These are phyloP conservation scores for Gillenia trifoliata DNA, from an alignment of 306 rosid genomes.

Conservation along the genomic window DNA sequence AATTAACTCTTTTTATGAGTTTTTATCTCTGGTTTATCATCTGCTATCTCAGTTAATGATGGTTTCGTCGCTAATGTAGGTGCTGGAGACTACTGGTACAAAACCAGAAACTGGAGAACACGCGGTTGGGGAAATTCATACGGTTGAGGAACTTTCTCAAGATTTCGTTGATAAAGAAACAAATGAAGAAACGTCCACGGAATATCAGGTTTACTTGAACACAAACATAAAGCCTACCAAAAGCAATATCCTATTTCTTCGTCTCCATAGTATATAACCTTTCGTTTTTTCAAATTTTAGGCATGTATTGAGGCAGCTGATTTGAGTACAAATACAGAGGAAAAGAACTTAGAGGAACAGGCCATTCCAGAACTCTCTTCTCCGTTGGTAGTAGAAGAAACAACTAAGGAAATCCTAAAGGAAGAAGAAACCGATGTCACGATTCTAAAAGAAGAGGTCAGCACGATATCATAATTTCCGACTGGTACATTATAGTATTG, in stretches of 20 bases:
- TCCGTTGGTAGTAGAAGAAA: conserved; percentile 3
- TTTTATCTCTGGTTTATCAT: neutral
- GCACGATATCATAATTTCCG: neutral
- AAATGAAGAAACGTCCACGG: conserved; percentile 4
- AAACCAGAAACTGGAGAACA: too few species aligned
- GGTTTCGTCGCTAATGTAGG: too few species aligned
- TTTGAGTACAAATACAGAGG: conserved; percentile 10
- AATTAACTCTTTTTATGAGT: neutral
- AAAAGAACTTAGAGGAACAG: conserved; percentile 11
- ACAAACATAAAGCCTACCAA: too few species aligned
- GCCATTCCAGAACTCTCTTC: conserved; percentile 7
- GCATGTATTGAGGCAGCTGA: conserved; percentile 7
- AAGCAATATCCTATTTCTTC: too few species aligned
- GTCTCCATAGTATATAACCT: neutral
- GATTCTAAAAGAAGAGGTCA: conserved; percentile 20
- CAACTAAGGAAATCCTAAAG: conserved; percentile 8
- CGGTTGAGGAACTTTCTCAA: too few species aligned
- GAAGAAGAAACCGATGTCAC: conserved; percentile 6
- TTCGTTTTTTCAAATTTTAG: neutral
- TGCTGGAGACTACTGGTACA: too few species aligned
- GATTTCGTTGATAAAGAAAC: neutral
- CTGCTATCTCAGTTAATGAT: neutral
- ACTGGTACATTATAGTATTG: neutral
- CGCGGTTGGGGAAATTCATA: too few species aligned
- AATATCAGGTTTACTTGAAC: conserved; percentile 15